phyloP scores from a whole-genome alignment of 495 filamentous ascomycete genomes.

The Annulohypoxylon bovei region DNA sequence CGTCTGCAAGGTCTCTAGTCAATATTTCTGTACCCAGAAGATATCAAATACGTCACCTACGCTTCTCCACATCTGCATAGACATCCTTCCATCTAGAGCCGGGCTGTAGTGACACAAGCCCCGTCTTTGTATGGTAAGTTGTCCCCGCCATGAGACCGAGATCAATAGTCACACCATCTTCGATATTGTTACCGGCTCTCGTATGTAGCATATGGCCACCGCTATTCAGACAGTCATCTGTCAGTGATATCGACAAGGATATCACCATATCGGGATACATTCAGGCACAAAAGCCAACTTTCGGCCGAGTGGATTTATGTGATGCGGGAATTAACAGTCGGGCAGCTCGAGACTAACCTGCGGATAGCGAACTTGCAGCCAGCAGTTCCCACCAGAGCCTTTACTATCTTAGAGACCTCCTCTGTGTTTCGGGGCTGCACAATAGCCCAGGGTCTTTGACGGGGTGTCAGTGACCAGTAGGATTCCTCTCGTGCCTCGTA shows the following conservation, averaged over 20 bases:
- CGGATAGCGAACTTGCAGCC: slow-evolving; percentile 38
- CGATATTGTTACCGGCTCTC: slow-evolving; percentile 58
- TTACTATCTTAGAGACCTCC: slow-evolving; percentile 49
- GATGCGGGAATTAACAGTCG: too few relatives aligned
- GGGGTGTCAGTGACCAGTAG: slow-evolving; percentile 59
- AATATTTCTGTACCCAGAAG: slow-evolving; percentile 51
- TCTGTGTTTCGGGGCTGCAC: slow-evolving; percentile 46
- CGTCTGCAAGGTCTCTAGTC: slow-evolving; percentile 45
- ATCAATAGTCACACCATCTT: slow-evolving; percentile 66
- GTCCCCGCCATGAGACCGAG: slow-evolving; percentile 59
- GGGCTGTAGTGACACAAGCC: slow-evolving; percentile 54
- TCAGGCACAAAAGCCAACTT: too few relatives aligned
- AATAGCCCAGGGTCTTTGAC: slow-evolving; percentile 43
- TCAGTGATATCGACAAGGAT: not conserved
- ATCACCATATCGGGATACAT: not conserved
- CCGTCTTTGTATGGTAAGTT: slow-evolving; percentile 46
- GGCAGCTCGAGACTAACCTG: slow-evolving; percentile 6
- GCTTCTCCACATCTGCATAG: slow-evolving; percentile 13
- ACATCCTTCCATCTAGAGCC: slow-evolving; percentile 42
- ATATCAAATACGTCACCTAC: slow-evolving; percentile 36
- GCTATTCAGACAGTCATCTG: slow-evolving; percentile 40
- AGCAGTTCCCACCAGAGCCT: slow-evolving; percentile 32
- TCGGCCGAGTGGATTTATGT: too few relatives aligned
- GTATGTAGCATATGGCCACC: slow-evolving; percentile 63
- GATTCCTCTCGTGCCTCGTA: slow-evolving; percentile 13